Evolutionary conservation across 2,329 filamentous ascomycete species (phyloP).

Genomic region (Orbilia brochopaga): DNA sequence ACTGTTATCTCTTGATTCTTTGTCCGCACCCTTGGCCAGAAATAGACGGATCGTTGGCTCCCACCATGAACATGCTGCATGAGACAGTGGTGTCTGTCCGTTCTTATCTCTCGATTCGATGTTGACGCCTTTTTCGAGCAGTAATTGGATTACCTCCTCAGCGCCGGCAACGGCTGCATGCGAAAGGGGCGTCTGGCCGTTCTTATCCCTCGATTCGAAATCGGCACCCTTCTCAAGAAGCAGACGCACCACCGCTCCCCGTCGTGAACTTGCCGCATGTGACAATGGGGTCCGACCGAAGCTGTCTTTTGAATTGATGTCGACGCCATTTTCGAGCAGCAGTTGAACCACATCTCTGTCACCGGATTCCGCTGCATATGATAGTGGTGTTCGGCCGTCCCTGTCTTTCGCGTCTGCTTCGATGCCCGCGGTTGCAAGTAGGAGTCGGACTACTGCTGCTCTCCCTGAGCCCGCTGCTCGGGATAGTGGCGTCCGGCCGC

Average conservation of each 20-base stretch:
- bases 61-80: neutral
- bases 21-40: neutral
- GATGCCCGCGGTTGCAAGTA: neutral
- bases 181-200: neutral
- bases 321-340: neutral
- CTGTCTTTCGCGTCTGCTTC: neutral
- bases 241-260: neutral
- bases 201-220: neutral
- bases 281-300: neutral
- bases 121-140: neutral
- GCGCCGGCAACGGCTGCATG: neutral
- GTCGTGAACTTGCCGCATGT: neutral
- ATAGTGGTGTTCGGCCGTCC: neutral
- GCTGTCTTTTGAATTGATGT: neutral
- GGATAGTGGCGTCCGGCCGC: constrained; percentile 19
- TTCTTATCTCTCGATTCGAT: neutral
- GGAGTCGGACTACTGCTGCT: neutral
- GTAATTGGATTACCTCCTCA: neutral
- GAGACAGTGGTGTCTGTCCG: neutral
- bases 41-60: neutral
- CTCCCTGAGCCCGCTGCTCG: neutral
- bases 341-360: neutral
- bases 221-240: neutral
- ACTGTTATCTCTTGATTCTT: neutral
- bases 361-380: neutral